A percentile compares a stretch with the other conserved stretches of the same genome.
Conservation (phyloP, 1,284 basidiomycete species). For the Xanthoconium separans region DNA sequence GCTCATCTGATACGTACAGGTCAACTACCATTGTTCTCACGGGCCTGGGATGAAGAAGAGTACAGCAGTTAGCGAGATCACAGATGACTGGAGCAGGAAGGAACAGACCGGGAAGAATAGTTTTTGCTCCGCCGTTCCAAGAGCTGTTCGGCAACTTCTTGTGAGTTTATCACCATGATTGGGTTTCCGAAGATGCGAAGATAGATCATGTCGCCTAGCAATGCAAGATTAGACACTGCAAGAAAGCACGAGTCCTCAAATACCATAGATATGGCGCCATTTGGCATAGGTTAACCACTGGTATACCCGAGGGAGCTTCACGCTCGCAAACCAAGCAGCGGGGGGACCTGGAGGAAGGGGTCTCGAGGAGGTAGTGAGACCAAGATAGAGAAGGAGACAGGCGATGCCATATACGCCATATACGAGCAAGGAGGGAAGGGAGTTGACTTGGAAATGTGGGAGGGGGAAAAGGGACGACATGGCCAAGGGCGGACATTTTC, state of each 20-base stretch:
- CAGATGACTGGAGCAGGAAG: background rate
- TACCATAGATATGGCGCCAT: constrained; percentile 48
- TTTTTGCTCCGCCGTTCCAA: constrained; percentile 44
- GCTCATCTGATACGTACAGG: constrained; percentile 32
- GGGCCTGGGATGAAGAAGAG: constrained; percentile 18
- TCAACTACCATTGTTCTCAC: constrained; percentile 45
- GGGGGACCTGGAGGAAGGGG: constrained; percentile 45
- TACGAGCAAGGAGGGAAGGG: constrained; percentile 1
- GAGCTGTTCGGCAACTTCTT: constrained; percentile 41
- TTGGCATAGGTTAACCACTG: constrained; percentile 49
- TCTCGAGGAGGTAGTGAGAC: background rate
- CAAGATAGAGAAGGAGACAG: constrained; percentile 9
- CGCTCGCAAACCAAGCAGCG: constrained; percentile 36
- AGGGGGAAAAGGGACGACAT: background rate
- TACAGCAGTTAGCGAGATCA: background rate
- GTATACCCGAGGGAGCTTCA: constrained; percentile 37
- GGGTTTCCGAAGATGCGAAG: constrained; percentile 46
- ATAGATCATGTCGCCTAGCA: constrained; percentile 47
- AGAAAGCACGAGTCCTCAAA: background rate
- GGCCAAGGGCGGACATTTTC: background rate
- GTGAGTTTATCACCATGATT: constrained; percentile 47
- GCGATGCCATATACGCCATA: constrained; percentile 7
- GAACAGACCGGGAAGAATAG: constrained; percentile 44
- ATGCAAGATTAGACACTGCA: constrained; percentile 1
- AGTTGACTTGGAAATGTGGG: background rate